Base-by-base conservation (phyloP, 2,329 filamentous ascomycete species). In the Phoma sp. region DNA sequence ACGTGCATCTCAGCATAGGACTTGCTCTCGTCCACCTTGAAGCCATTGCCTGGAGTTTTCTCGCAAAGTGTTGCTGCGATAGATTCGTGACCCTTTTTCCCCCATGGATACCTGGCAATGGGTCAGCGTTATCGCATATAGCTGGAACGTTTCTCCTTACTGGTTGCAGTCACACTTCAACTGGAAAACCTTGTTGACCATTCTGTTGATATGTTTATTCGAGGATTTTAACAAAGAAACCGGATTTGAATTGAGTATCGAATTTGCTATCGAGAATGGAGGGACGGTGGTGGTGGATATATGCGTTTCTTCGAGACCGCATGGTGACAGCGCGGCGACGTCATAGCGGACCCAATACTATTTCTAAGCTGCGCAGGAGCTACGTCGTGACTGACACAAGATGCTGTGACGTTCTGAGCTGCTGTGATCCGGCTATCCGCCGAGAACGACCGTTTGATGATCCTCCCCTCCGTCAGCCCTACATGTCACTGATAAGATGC, bases 51-150 rank as follows among this genome's bases (percentile, higher is more conserved):
- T 0, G 86, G 85, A 0, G 87, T 89, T 61, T 87, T 83, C 9
- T 82, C 80, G 64, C 86, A 89, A 8, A 90, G 76, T 37, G 79
- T 80, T 1, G 87, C 89, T 10, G 87, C 86, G 10, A 90, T 72
- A 0, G 88, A 91, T 2, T 87, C 71, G 11, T 79, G 80, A 25
- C 89, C 89, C 62, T 83, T 80, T 69, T 86, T 89, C 2, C 89
- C 89, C 88, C 89, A 92, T 9, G 83, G 80, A 60, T 90, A 90
- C 27, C 27, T 29, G 6, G 6, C 6, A 29, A 9, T 29, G 27
- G 6, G 27, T 29, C 27, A 29, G 27, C 6, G 9, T 7, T 29
- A 29, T 29, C 9, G 6, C 27, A 29, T 9, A 29, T 29, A 9
- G 27, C 27, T 9, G 27, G 27, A 29, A 7, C 27, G 27, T 29